phyloP scores from a whole-genome alignment of 169 alveolate species.

The Plasmodium vivax region DNA sequence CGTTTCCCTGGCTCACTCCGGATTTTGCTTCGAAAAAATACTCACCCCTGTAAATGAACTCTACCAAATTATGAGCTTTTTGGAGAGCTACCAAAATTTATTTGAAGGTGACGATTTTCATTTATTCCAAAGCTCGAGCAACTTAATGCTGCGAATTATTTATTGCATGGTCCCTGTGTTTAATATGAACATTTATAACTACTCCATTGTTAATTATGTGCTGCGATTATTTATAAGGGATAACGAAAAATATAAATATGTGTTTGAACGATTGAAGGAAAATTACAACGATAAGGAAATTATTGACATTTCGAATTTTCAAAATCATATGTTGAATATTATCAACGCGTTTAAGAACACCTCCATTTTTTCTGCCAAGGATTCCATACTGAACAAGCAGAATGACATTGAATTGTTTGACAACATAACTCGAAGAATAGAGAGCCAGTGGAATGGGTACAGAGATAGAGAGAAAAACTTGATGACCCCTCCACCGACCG shows the following conservation, averaged over 20 bases:
- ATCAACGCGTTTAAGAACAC: constrained; percentile 72
- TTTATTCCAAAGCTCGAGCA: constrained; percentile 32
- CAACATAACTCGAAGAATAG: constrained; percentile 32
- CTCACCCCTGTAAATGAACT: constrained; percentile 70
- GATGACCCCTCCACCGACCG: background rate
- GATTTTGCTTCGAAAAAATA: constrained; percentile 71
- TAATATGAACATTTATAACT: constrained; percentile 69
- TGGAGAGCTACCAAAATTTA: constrained; percentile 27
- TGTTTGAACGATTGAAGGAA: constrained; percentile 37
- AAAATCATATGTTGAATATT: constrained; percentile 57
- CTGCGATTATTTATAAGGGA: constrained; percentile 43
- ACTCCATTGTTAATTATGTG: constrained; percentile 66
- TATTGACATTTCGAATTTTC: constrained; percentile 56
- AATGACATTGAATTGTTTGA: constrained; percentile 34
- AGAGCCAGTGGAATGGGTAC: constrained; percentile 1
- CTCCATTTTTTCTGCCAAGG: constrained; percentile 59
- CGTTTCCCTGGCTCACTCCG: constrained; percentile 69
- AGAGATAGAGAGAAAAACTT: constrained; percentile 8
- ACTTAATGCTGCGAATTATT: constrained; percentile 68
- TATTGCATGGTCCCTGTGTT: constrained; percentile 74
- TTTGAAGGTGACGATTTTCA: constrained; percentile 39
- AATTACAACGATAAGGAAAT: constrained; percentile 57
- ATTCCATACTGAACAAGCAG: constrained; percentile 38
- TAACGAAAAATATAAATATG: constrained; percentile 41
- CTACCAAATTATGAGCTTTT: constrained; percentile 35